A percentile compares a stretch with the other conserved stretches of the same genome.
These are phyloP conservation scores for Thielaviopsis ethacetica DNA, from an alignment of 2,329 filamentous ascomycete genomes.

Conservation along the genomic window DNA sequence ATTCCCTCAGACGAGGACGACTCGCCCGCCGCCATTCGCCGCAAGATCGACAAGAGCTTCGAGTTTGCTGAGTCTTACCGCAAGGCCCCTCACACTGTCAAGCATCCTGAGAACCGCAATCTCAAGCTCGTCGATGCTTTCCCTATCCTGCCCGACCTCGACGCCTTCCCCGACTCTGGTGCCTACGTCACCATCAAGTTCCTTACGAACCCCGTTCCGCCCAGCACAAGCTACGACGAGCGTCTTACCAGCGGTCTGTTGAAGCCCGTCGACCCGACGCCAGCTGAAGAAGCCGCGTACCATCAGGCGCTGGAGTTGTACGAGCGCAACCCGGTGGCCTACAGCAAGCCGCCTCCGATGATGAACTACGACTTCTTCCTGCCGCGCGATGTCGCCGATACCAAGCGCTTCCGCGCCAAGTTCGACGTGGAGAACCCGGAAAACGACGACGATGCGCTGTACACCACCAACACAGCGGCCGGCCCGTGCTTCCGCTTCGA, in stretches of 20 bases:
- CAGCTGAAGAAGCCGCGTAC: slow-evolving; percentile 36
- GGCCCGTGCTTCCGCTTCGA: slow-evolving; percentile 42
- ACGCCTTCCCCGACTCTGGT: slow-evolving; percentile 53
- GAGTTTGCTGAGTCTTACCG: slow-evolving; percentile 35
- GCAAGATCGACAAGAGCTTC: slow-evolving; percentile 49
- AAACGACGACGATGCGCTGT: slow-evolving; percentile 35
- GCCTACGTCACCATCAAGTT: slow-evolving; percentile 57
- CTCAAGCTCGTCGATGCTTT: slow-evolving; percentile 42
- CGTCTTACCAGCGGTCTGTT: slow-evolving; percentile 46
- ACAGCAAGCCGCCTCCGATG: slow-evolving; percentile 38
- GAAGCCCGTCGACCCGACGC: slow-evolving; percentile 39
- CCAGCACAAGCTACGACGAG: slow-evolving; percentile 36
- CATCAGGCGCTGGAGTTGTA: slow-evolving; percentile 34
- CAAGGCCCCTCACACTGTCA: slow-evolving; percentile 35
- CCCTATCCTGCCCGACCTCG: slow-evolving; percentile 47
- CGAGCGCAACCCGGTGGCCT: slow-evolving; percentile 37
- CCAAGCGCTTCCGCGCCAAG: slow-evolving; percentile 40
- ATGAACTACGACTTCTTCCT: slow-evolving; percentile 55
- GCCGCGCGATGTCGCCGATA: slow-evolving; percentile 29
- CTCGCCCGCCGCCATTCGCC: slow-evolving; percentile 49
- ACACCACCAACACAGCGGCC: slow-evolving; percentile 32
- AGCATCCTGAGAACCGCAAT: slow-evolving; percentile 41
- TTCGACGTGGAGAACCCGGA: slow-evolving; percentile 42
- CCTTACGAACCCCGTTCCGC: slow-evolving; percentile 44
- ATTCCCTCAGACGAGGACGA: slow-evolving; percentile 43